Evolutionary conservation across 176 grass and related monocot species (phyloP).

Genomic region (Eleusine coracana): DNA sequence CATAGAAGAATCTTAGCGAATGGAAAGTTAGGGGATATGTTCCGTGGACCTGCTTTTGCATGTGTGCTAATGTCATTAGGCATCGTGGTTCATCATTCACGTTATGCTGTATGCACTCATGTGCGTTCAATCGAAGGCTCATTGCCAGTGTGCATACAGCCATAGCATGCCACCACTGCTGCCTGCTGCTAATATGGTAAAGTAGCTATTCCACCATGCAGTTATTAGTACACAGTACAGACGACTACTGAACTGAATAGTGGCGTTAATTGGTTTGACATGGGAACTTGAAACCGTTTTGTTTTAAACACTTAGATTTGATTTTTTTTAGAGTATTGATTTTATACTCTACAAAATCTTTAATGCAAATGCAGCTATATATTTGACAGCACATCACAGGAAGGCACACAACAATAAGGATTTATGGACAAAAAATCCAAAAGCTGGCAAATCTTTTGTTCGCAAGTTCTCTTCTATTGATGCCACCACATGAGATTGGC

Average conservation of each 20-base stretch:
- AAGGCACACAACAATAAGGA: background rate
- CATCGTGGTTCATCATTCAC: background rate
- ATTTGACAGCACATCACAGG: background rate
- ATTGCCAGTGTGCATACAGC: background rate
- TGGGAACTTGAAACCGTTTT: background rate
- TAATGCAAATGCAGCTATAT: background rate
- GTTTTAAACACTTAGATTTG: background rate
- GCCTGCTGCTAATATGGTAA: background rate
- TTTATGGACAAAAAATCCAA: background rate
- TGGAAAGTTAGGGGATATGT: background rate
- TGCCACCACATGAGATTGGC: slow-evolving; percentile 18
- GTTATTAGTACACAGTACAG: background rate
- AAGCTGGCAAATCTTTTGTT: slow-evolving; percentile 15
- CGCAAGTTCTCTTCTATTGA: slow-evolving; percentile 19
- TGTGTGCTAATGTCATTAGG: background rate
- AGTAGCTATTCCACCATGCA: background rate
- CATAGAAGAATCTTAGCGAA: background rate
- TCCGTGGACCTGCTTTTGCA: background rate
- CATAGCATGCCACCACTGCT: background rate
- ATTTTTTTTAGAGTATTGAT: background rate
- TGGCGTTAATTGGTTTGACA: background rate
- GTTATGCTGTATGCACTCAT: background rate
- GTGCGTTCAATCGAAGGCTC: background rate
- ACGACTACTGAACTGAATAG: background rate
- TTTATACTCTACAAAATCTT: background rate